Evolutionary conservation across 2,329 filamentous ascomycete species (phyloP), one percentile per base, ranked within the genome.

Genomic region (Hymenotorrendiella dingleyae): DNA sequence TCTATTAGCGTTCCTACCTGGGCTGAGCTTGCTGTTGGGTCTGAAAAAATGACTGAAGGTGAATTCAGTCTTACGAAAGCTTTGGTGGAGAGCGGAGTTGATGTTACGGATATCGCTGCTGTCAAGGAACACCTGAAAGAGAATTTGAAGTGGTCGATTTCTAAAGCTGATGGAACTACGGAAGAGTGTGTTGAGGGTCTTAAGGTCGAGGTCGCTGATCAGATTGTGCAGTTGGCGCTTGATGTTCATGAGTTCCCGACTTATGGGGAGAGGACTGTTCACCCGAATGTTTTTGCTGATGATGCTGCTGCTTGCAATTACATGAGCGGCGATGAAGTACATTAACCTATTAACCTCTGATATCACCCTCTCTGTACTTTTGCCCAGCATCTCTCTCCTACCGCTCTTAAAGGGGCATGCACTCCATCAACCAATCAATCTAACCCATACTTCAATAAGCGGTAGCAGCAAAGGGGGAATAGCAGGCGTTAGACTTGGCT

Each of bases 91-190:
- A 39, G 37, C 19, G 40, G 40, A 1, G 30, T 45, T 24, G 45
- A 53, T 36, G 29, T 27, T 2, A 28, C 42, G 21, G 42, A 57
- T 38, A 34, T 47, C 6, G 8, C 28, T 2, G 43, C 28, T 11
- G 46, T 54, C 23, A 43, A 32, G 5, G 23, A 33, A 16, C 55
- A 36, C 17, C 38, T 60, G 41, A 50, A 48, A 40, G 29, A 39
- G 14, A 47, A 49, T 36, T 36, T 60, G 35, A 29, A 47, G 5
- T 60, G 55, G 53, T 35, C 34, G 9, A 45, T 57, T 16, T 41
- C 54, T 17, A 53, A 50, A 43, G 53, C 36, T 33, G 30, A 33
- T 20, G 30, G 30, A 4, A 20, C 16, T 10, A 20, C 21, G 3
- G 30, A 20, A 5, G 10, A 26, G 4, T 21, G 22, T 32, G 35